Evolutionary conservation across 169 alveolate genomes (phyloP).

Genomic region (Amoebophrya sp.): DNA sequence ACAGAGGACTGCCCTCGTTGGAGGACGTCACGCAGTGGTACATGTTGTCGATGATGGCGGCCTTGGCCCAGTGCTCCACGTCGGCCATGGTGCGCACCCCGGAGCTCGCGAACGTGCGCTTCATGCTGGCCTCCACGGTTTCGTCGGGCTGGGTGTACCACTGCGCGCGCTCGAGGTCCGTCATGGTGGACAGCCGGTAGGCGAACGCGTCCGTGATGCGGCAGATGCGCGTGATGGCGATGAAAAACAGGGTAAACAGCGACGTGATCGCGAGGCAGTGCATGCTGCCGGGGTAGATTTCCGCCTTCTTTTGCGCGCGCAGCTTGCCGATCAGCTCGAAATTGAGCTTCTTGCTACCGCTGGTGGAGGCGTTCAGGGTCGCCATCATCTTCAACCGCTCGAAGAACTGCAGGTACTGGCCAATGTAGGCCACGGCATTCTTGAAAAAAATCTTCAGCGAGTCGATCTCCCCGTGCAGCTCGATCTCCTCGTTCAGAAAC

Average conservation of each 20-base stretch:
- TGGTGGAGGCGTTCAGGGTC: background rate
- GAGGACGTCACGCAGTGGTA: too few relatives aligned
- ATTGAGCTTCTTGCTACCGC: background rate
- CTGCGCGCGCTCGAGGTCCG: background rate
- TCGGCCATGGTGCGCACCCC: too few relatives aligned
- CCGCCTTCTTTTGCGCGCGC: background rate
- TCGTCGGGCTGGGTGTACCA: too few relatives aligned
- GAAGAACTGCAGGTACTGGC: background rate
- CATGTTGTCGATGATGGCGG: too few relatives aligned
- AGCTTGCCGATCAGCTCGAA: background rate
- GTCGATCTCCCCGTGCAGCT: slow-evolving; percentile 7
- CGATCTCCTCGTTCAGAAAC: background rate
- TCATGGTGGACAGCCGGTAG: background rate
- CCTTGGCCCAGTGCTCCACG: too few relatives aligned
- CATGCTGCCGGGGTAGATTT: background rate
- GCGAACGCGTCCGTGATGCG: background rate
- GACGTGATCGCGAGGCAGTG: background rate
- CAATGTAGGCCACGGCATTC: background rate
- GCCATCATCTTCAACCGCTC: background rate
- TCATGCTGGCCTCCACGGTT: too few relatives aligned
- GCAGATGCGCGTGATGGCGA: background rate
- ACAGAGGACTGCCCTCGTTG: too few relatives aligned
- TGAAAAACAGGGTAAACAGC: background rate
- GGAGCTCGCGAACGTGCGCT: too few relatives aligned
- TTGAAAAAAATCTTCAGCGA: background rate